These are phyloP conservation scores for Hymenoscyphus infarciens DNA, from an alignment of 2,329 filamentous ascomycete genomes.

Conservation along the genomic window DNA sequence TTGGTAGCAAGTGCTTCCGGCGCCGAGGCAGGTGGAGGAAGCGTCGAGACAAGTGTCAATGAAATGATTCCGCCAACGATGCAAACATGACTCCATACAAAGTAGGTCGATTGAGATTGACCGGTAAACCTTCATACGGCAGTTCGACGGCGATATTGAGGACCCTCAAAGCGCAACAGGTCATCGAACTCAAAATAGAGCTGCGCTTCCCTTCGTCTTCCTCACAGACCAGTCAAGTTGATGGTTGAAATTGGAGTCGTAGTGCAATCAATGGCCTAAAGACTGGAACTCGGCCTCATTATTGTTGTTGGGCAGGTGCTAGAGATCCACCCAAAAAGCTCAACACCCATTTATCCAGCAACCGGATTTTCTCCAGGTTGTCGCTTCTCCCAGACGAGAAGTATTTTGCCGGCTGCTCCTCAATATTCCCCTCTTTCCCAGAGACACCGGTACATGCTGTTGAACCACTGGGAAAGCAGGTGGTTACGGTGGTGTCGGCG, in stretches of 20 bases:
- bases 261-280: conserved; percentile 2
- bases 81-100: not conserved
- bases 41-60: not conserved
- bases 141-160: conserved; percentile 8
- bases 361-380: conserved; percentile 7
- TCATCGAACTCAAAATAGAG: not conserved
- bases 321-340: conserved; percentile 12
- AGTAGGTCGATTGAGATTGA: not conserved
- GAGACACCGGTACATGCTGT: not conserved
- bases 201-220: not conserved
- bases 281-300: conserved; percentile 16
- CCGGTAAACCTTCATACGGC: conserved; percentile 5
- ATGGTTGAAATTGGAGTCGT: conserved; percentile 7
- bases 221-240: not conserved
- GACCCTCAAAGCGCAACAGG: not conserved
- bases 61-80: not conserved
- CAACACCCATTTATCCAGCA: conserved; percentile 16
- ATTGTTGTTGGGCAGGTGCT: conserved; percentile 8
- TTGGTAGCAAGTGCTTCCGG: not conserved
- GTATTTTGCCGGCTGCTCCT: conserved; percentile 13
- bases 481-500: not conserved
- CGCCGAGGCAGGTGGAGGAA: not conserved
- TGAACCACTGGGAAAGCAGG: not conserved
- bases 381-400: conserved; percentile 6
- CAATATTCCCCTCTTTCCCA: not conserved